Evolutionary conservation across 352 stramenopile genomes (phyloP).

Genomic region (Phytophthora hybrid): DNA sequence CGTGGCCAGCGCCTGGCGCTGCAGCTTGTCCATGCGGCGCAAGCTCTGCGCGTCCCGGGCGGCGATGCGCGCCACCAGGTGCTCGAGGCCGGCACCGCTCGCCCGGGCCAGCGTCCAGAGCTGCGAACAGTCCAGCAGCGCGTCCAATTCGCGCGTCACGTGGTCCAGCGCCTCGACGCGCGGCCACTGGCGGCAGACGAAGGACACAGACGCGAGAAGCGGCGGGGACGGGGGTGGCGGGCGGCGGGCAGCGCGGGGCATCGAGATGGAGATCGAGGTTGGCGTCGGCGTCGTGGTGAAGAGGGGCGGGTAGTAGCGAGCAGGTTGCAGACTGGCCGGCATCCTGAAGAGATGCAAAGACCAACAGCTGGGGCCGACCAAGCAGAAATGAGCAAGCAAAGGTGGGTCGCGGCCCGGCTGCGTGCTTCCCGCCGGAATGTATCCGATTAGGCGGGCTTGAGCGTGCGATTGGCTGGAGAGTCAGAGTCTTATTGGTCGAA

Average conservation of each 20-base stretch:
- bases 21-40: no score
- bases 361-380: not conserved
- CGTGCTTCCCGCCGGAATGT: not conserved
- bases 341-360: not conserved
- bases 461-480: not conserved
- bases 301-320: not conserved
- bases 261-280: not conserved
- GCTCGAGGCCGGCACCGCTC: no score
- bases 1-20: no score
- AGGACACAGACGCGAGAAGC: no score
- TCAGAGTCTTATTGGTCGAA: not conserved
- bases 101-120: no score
- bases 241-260: not conserved
- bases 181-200: no score
- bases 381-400: conserved; percentile 14
- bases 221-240: not conserved
- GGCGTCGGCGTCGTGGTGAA: not conserved
- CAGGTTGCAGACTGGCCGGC: conserved; percentile 5
- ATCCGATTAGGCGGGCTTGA: not conserved
- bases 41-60: no score
- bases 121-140: conserved; percentile 36
- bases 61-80: no score
- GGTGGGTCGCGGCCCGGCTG: not conserved
- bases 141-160: conserved; percentile 17
- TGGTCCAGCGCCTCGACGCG: no score